Conservation (phyloP, 805 yeast genomes). For the Blastobotrys terrestris region DNA sequence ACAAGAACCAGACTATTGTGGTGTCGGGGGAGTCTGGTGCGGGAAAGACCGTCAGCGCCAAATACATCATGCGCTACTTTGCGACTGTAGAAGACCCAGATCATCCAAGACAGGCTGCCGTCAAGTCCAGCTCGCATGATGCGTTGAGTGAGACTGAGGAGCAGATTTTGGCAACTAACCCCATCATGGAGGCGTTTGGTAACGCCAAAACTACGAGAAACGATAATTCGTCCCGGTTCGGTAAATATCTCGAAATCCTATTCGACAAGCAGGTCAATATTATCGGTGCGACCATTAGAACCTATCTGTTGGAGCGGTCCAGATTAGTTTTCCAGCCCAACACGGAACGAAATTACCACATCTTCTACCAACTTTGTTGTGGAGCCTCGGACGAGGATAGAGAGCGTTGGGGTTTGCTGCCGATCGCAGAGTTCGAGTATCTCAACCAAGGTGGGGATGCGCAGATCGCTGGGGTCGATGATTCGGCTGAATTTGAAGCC, state of each 20-base stretch:
- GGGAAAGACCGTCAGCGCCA: slow-evolving; percentile 96
- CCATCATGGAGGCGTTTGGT: slow-evolving; percentile 97
- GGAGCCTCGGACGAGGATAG: slow-evolving; percentile 57
- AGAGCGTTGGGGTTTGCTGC: slow-evolving; percentile 50
- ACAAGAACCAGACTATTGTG: slow-evolving; percentile 87
- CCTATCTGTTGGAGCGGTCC: slow-evolving; percentile 87
- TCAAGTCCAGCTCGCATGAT: slow-evolving; percentile 24
- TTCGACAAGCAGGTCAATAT: slow-evolving; percentile 71
- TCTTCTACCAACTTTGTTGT: slow-evolving; percentile 80
- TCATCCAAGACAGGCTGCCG: slow-evolving; percentile 24
- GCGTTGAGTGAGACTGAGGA: slow-evolving; percentile 90
- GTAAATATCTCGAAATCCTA: slow-evolving; percentile 88
- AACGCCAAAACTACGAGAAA: slow-evolving; percentile 96
- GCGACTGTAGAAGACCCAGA: slow-evolving; percentile 75
- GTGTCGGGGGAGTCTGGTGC: slow-evolving; percentile 99
- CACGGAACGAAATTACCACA: slow-evolving; percentile 90
- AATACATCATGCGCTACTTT: slow-evolving; percentile 94
- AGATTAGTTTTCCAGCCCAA: slow-evolving; percentile 89
- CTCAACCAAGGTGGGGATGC: slow-evolving; percentile 83
- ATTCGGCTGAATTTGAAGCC: slow-evolving; percentile 64
- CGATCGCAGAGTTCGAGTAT: slow-evolving; percentile 67
- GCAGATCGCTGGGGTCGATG: slow-evolving; percentile 71
- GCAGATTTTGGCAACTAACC: slow-evolving; percentile 93
- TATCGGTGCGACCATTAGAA: slow-evolving; percentile 91
- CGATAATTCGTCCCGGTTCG: slow-evolving; percentile 96